phyloP scores from a whole-genome alignment of 1,284 basidiomycete species.

The Fomitiporia mediterranea region DNA sequence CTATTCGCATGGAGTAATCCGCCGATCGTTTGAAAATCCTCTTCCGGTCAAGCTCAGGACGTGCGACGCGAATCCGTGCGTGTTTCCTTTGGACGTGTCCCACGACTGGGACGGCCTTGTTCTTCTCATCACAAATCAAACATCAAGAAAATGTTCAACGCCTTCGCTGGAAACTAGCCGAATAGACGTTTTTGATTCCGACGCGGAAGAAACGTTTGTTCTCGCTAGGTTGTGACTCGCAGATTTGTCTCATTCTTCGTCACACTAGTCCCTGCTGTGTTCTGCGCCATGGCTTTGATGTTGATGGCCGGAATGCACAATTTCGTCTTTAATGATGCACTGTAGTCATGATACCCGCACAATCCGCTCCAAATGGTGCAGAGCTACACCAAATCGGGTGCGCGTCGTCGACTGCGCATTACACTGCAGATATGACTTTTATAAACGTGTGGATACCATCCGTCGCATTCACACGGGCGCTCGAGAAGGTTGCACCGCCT shows the following conservation, averaged over 20 bases:
- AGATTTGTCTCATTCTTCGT: neutral
- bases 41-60: neutral
- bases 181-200: too few species aligned
- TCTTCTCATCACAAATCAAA: neutral
- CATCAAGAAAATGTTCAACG: too few species aligned
- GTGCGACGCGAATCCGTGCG: neutral
- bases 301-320: neutral
- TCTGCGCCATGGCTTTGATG: neutral
- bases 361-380: neutral
- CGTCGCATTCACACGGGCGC: neutral
- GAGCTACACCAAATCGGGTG: neutral
- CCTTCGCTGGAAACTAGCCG: too few species aligned
- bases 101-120: neutral
- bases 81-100: neutral
- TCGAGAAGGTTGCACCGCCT: neutral
- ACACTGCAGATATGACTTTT: conserved; percentile 1
- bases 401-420: neutral
- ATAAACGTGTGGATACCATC: neutral
- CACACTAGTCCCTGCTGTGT: neutral
- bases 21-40: neutral
- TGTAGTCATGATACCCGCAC: neutral
- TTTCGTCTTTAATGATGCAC: neutral
- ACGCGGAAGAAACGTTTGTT: too few species aligned
- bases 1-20: neutral
- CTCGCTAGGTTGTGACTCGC: neutral